These are phyloP conservation scores for Gastrolobium villosum DNA, from an alignment of 306 rosid genomes.

Conservation along the genomic window DNA sequence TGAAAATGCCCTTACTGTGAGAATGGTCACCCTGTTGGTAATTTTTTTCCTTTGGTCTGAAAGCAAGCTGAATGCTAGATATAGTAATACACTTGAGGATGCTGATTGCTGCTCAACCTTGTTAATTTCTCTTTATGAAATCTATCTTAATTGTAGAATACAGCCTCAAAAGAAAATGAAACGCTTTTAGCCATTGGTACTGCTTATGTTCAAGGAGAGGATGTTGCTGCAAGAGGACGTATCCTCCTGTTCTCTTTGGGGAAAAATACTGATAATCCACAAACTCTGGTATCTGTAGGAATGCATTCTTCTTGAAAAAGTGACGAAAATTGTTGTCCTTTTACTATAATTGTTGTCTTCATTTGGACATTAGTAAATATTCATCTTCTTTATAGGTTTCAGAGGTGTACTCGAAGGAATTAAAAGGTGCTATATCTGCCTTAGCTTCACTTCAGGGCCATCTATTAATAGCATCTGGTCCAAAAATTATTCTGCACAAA, in stretches of 20 bases:
- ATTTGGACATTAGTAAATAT: conserved; percentile 16
- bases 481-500: conserved; percentile 94
- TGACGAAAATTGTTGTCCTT: neutral
- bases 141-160: conserved; percentile 69
- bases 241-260: conserved; percentile 84
- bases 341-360: conserved; percentile 35
- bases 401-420: conserved; percentile 92
- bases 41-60: conserved; percentile 40
- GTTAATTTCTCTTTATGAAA: conserved; percentile 26
- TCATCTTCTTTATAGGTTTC: conserved; percentile 68
- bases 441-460: conserved; percentile 97
- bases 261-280: conserved; percentile 74
- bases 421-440: conserved; percentile 98
- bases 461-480: conserved; percentile 93
- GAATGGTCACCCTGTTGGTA: conserved; percentile 92
- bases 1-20: conserved; percentile 95
- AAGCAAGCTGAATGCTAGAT: conserved; percentile 40
- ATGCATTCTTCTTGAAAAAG: conserved; percentile 19
- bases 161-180: conserved; percentile 87
- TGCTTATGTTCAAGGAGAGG: conserved; percentile 99
- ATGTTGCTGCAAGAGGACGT: conserved; percentile 98
- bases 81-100: conserved; percentile 8
- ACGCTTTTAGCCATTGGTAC: conserved; percentile 94
- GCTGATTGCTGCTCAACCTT: conserved; percentile 40
- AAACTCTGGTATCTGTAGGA: conserved; percentile 67